phyloP scores from a whole-genome alignment of 2,329 filamentous ascomycete species.

The Cladobotryum mycophilum region DNA sequence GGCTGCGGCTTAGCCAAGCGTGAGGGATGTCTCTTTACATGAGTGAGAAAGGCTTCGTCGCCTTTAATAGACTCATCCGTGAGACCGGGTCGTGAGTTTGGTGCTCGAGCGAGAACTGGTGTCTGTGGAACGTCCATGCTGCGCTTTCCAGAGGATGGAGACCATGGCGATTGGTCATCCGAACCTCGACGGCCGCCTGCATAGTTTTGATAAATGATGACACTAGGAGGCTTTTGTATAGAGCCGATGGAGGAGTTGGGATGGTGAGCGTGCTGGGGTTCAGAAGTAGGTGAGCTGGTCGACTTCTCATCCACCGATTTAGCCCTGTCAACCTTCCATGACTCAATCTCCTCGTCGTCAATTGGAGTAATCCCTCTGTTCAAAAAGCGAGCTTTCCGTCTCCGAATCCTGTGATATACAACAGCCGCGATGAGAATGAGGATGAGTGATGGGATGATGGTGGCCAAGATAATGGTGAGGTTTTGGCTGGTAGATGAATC shows the following conservation, averaged over 20 bases:
- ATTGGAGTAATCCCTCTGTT: constrained; percentile 55
- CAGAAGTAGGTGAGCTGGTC: background rate
- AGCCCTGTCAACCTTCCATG: constrained; percentile 45
- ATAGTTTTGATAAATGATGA: constrained; percentile 46
- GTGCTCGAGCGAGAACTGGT: constrained; percentile 52
- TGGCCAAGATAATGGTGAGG: constrained; percentile 46
- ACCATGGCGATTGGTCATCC: constrained; percentile 24
- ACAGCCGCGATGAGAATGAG: constrained; percentile 28
- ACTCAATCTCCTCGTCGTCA: constrained; percentile 59
- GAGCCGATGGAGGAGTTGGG: constrained; percentile 26
- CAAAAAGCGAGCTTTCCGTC: constrained; percentile 38
- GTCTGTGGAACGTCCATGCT: constrained; percentile 42
- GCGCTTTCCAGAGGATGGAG: constrained; percentile 31
- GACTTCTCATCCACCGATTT: constrained; percentile 23
- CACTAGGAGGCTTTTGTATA: constrained; percentile 42
- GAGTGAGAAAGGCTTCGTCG: constrained; percentile 51
- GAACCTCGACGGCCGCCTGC: constrained; percentile 16
- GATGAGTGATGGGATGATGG: constrained; percentile 40
- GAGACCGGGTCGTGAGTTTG: constrained; percentile 55
- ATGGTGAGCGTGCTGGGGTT: constrained; percentile 17
- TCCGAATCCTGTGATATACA: constrained; percentile 34
- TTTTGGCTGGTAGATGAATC: constrained; percentile 17
- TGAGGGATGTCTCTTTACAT: constrained; percentile 46
- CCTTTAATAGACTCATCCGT: constrained; percentile 57
- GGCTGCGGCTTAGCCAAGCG: constrained; percentile 46